Evolutionary conservation across 257 asterid genomes (phyloP).

Genomic region (Paulownia fortunei): DNA sequence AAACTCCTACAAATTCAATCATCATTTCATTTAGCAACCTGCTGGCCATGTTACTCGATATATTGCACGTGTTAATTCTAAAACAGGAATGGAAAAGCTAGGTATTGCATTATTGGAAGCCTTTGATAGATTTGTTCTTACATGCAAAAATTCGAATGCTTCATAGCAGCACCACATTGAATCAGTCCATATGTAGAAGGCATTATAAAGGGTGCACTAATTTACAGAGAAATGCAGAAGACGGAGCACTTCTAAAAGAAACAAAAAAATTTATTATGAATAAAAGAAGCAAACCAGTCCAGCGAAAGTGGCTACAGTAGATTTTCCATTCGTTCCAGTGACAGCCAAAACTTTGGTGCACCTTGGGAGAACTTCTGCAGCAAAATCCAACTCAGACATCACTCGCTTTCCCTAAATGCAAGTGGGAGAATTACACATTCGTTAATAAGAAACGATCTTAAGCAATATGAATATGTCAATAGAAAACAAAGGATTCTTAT

Average conservation of each 20-base stretch:
- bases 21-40: no score
- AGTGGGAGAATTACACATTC: neutral
- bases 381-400: slow-evolving; percentile 52
- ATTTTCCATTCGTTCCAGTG: slow-evolving; percentile 58
- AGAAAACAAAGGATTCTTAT: neutral
- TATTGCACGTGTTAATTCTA: no score
- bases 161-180: neutral
- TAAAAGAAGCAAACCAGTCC: slow-evolving; percentile 40
- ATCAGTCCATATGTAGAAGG: no score
- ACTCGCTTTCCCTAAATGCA: slow-evolving; percentile 43
- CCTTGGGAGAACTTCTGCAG: slow-evolving; percentile 44
- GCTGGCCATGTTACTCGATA: no score
- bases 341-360: slow-evolving; percentile 43
- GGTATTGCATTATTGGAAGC: no score
- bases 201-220: no score
- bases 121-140: no score
- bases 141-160: no score
- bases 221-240: neutral
- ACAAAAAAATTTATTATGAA: neutral
- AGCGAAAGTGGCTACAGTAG: slow-evolving; percentile 47
- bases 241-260: neutral
- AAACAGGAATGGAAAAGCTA: no score
- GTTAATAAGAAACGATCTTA: neutral
- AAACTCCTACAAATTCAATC: no score
- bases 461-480: neutral